These are phyloP conservation scores for Trichoderma atrobrunneum DNA, from an alignment of 2,329 filamentous ascomycete genomes.

Conservation along the genomic window DNA sequence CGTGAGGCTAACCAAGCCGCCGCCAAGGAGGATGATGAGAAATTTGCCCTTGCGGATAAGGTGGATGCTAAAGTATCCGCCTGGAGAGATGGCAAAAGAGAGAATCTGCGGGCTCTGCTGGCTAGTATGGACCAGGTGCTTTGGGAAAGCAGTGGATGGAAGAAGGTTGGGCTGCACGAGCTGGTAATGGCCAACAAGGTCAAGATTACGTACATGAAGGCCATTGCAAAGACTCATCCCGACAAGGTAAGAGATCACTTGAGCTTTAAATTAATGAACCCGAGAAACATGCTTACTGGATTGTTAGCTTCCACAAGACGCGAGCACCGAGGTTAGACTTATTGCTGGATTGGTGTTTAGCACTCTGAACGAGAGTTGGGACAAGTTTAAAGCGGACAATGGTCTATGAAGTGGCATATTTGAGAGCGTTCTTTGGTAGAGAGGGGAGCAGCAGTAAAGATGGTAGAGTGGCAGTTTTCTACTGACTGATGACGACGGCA, in stretches of 20 bases:
- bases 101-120: slow-evolving; percentile 85
- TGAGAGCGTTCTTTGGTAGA: not conserved
- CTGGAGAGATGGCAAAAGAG: slow-evolving; percentile 89
- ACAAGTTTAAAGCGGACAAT: slow-evolving; percentile 69
- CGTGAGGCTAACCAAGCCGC: slow-evolving; percentile 82
- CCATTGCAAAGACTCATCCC: slow-evolving; percentile 96
- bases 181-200: slow-evolving; percentile 90
- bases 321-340: slow-evolving; percentile 62
- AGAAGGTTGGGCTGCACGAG: slow-evolving; percentile 93
- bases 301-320: slow-evolving; percentile 59
- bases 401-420: slow-evolving; percentile 46
- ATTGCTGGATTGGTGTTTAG: slow-evolving; percentile 65
- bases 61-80: slow-evolving; percentile 75
- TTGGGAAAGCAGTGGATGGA: slow-evolving; percentile 93
- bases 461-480: not conserved
- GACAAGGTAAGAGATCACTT: slow-evolving; percentile 72
- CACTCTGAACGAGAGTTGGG: slow-evolving; percentile 70
- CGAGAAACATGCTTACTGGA: not conserved
- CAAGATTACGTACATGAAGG: slow-evolving; percentile 98
- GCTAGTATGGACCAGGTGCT: slow-evolving; percentile 84
- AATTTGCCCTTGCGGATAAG: slow-evolving; percentile 80
- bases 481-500: not conserved
- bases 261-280: too few relatives aligned
- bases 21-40: slow-evolving; percentile 86
- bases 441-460: not conserved